A percentile compares a stretch with the other conserved stretches of the same genome.
These are phyloP conservation scores for Tilletia caries DNA, from an alignment of 1,284 basidiomycete genomes.

Conservation along the genomic window DNA sequence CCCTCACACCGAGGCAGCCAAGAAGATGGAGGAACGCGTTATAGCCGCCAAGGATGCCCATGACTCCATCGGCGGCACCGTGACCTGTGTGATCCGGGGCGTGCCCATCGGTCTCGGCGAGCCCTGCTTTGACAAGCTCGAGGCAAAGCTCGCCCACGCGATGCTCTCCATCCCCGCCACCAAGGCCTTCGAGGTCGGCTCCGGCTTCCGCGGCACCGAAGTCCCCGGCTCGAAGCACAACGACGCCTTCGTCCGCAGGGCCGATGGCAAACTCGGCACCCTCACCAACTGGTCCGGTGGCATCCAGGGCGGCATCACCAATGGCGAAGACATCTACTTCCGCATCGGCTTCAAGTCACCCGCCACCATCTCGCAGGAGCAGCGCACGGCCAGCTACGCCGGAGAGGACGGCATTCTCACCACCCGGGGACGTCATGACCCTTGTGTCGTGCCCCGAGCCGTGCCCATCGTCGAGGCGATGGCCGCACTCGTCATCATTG, in stretches of 20 bases:
- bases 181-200: conserved; percentile 96
- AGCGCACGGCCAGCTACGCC: conserved; percentile 86
- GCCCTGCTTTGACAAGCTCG: conserved; percentile 97
- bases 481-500: conserved; percentile 93
- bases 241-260: conserved; percentile 74
- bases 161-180: conserved; percentile 99
- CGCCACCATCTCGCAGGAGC: conserved; percentile 91
- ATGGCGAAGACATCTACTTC: conserved; percentile 97
- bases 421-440: conserved; percentile 89
- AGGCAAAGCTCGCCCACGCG: conserved; percentile 90
- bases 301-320: conserved; percentile 95
- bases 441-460: conserved; percentile 90
- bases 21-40: conserved; percentile 89
- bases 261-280: conserved; percentile 74
- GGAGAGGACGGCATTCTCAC: conserved; percentile 82
- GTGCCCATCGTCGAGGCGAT: conserved; percentile 98
- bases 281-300: conserved; percentile 94
- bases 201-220: conserved; percentile 93
- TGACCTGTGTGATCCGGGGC: conserved; percentile 91
- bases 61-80: conserved; percentile 95
- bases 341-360: conserved; percentile 96
- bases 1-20: conserved; percentile 80
- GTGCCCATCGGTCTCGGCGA: conserved; percentile 89
- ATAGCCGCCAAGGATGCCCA: conserved; percentile 82
- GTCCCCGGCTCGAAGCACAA: conserved; percentile 91